A percentile compares a stretch with the other conserved stretches of the same genome.
Conservation (phyloP, 2,329 filamentous ascomycete species). For the Byssoonygena ceratinophila region DNA sequence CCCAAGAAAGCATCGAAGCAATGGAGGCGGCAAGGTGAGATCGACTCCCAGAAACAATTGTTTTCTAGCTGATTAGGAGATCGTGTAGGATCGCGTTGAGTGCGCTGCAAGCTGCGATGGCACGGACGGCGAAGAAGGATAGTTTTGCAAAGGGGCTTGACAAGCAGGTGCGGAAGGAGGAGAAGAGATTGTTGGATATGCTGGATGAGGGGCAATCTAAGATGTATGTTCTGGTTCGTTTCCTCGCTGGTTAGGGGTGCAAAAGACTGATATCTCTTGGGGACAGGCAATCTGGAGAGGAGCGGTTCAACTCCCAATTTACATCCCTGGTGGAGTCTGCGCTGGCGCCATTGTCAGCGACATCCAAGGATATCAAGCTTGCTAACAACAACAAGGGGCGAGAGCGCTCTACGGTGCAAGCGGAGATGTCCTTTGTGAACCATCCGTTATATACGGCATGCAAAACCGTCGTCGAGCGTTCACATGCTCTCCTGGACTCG, state of each 20-base stretch:
- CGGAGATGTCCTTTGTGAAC: not conserved
- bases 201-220: conserved; percentile 12
- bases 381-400: not conserved
- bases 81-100: conserved; percentile 8
- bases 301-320: conserved; percentile 14
- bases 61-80: not conserved
- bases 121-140: conserved; percentile 16
- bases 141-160: conserved; percentile 17
- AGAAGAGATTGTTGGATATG: conserved; percentile 14
- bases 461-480: conserved; percentile 11
- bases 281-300: conserved; percentile 11
- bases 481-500: conserved; percentile 9
- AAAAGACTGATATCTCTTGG: not conserved
- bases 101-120: conserved; percentile 15
- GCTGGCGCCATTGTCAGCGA: conserved; percentile 11
- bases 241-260: not conserved
- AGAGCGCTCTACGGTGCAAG: not conserved
- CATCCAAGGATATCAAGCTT: not conserved
- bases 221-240: conserved; percentile 11
- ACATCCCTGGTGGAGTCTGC: conserved; percentile 10
- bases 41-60: too few species aligned
- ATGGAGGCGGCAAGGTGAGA: conserved; percentile 15
- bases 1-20: conserved; percentile 11
- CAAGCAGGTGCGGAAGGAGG: conserved; percentile 14
- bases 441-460: conserved; percentile 13